phyloP scores from a whole-genome alignment of 176 grass and related monocot genomes.

The Chrysopogon serrulatus region DNA sequence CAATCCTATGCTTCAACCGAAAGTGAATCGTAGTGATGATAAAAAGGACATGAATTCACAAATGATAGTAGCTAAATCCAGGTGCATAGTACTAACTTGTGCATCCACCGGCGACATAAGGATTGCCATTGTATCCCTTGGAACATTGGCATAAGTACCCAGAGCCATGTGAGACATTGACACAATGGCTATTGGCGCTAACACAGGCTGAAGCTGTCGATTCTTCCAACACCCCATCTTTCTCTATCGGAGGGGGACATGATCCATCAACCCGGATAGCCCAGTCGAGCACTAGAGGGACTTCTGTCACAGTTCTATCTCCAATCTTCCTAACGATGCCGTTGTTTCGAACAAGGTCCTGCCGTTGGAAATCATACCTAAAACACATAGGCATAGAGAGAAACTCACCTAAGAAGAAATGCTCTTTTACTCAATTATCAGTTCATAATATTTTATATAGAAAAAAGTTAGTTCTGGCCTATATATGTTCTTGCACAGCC shows the following conservation, averaged over 20 bases:
- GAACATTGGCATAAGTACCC: slow-evolving; percentile 26
- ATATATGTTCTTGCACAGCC: too few species aligned
- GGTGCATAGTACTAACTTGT: neutral
- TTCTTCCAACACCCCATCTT: too few species aligned
- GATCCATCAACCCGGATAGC: neutral
- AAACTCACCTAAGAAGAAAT: too few species aligned
- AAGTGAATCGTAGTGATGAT: too few species aligned
- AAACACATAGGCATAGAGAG: too few species aligned
- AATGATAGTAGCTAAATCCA: too few species aligned
- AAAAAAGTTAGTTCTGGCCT: too few species aligned
- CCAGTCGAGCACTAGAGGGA: slow-evolving; percentile 26
- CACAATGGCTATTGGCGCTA: neutral
- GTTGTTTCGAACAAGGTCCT: neutral
- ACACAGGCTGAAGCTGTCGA: slow-evolving; percentile 1
- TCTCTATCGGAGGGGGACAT: neutral
- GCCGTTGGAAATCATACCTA: neutral
- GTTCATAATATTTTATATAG: too few species aligned
- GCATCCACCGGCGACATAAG: slow-evolving; percentile 15
- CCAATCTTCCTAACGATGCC: too few species aligned
- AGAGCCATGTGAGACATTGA: neutral
- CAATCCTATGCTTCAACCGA: too few species aligned
- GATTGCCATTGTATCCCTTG: slow-evolving; percentile 18
- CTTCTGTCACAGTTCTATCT: neutral
- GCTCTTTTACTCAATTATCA: too few species aligned
- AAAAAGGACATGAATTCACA: too few species aligned